phyloP scores from a whole-genome alignment of 2,329 filamentous ascomycete genomes.

The Malbranchea cinnamomea region DNA sequence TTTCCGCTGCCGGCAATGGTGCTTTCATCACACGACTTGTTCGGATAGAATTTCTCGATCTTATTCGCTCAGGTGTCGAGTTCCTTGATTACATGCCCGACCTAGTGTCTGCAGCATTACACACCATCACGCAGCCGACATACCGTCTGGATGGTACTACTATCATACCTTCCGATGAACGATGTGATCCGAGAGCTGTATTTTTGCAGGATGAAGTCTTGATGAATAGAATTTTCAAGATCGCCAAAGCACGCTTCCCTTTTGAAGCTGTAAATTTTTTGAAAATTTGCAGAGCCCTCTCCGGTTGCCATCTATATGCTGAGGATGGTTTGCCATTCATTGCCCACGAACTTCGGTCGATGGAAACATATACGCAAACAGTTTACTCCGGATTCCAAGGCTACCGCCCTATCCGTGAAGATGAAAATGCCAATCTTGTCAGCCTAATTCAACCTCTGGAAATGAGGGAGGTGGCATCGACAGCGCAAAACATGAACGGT shows the following conservation, averaged over 20 bases:
- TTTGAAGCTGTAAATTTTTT: constrained; percentile 73
- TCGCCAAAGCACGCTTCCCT: constrained; percentile 64
- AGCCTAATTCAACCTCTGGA: constrained; percentile 45
- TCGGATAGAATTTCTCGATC: constrained; percentile 50
- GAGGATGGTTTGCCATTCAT: constrained; percentile 39
- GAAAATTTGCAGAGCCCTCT: constrained; percentile 52
- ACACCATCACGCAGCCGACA: constrained; percentile 40
- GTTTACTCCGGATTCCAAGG: constrained; percentile 57
- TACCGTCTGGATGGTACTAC: constrained; percentile 11
- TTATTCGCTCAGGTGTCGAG: constrained; percentile 52
- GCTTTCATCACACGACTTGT: constrained; percentile 46
- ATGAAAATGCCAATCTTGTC: constrained; percentile 71
- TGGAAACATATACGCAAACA: constrained; percentile 61
- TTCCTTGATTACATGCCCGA: constrained; percentile 60
- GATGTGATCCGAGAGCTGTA: constrained; percentile 29
- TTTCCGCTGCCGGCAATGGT: constrained; percentile 35
- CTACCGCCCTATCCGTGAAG: constrained; percentile 68
- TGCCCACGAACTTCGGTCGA: constrained; percentile 49
- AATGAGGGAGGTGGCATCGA: constrained; percentile 22
- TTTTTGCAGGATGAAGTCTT: constrained; percentile 44
- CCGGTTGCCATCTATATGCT: constrained; percentile 29
- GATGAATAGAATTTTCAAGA: constrained; percentile 45
- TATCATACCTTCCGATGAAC: constrained; percentile 10
- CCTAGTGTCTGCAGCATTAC: constrained; percentile 50
- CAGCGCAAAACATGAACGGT: constrained; percentile 1